phyloP scores from a whole-genome alignment of 805 yeast genomes.

The Candida wancherniae region DNA sequence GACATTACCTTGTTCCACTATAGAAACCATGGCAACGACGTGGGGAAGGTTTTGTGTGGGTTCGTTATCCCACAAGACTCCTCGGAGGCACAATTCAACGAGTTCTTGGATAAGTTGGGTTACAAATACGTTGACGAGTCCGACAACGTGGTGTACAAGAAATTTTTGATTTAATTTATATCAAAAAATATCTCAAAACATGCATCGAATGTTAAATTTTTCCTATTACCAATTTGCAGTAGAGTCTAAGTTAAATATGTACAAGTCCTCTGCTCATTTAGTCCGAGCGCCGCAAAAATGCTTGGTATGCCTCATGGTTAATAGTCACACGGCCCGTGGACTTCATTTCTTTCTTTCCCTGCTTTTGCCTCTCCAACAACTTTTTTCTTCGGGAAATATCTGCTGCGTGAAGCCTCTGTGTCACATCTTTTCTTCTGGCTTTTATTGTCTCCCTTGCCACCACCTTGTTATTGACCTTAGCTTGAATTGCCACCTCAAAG shows the following conservation, averaged over 20 bases:
- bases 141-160: constrained; percentile 78
- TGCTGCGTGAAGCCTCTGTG: constrained; percentile 88
- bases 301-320: constrained; percentile 83
- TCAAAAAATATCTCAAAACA: neutral
- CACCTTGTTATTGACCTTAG: constrained; percentile 72
- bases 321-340: constrained; percentile 73
- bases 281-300: constrained; percentile 53
- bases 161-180: constrained; percentile 46
- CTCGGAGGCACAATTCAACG: constrained; percentile 58
- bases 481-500: constrained; percentile 91
- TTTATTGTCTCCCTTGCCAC: constrained; percentile 90
- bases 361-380: constrained; percentile 81
- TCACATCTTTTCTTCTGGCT: constrained; percentile 92
- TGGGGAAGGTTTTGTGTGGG: constrained; percentile 90
- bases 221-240: too few species aligned
- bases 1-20: constrained; percentile 93
- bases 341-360: constrained; percentile 84
- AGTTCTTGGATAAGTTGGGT: constrained; percentile 65
- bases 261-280: constrained; percentile 7
- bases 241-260: constrained; percentile 1
- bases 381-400: constrained; percentile 89
- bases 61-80: constrained; percentile 70
- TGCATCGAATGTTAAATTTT: neutral
- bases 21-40: constrained; percentile 93
- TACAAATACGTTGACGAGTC: constrained; percentile 79